These are phyloP conservation scores for Agrocybe chaxingu DNA, from an alignment of 768 basidiomycete genomes.

Conservation along the genomic window DNA sequence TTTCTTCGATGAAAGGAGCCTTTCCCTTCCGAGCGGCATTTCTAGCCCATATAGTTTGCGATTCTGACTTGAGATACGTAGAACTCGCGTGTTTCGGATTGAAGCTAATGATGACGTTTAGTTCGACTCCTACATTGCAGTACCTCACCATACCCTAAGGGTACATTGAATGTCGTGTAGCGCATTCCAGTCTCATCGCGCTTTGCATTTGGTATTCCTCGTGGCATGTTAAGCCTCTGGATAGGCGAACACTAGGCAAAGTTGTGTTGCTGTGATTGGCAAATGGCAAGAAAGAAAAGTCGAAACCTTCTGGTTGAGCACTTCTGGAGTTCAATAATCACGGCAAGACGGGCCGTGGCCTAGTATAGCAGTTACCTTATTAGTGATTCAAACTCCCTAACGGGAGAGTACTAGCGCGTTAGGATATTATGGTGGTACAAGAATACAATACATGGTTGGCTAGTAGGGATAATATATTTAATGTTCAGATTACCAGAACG, in stretches of 20 bases:
- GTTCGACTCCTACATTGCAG: background rate
- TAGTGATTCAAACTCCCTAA: too few relatives aligned
- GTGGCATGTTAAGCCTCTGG: conserved; percentile 50
- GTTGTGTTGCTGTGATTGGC: too few relatives aligned
- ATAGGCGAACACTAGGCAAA: too few relatives aligned
- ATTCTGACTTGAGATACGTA: conserved; percentile 74
- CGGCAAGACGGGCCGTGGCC: too few relatives aligned
- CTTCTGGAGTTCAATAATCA: too few relatives aligned
- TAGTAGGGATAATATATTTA: conserved; percentile 1
- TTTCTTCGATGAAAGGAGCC: conserved; percentile 35
- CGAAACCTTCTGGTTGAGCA: too few relatives aligned
- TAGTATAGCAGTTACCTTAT: too few relatives aligned
- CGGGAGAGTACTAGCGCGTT: too few relatives aligned
- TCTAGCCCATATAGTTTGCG: conserved; percentile 70
- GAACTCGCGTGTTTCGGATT: conserved; percentile 81
- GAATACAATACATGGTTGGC: conserved; percentile 4
- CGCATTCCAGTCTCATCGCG: conserved; percentile 80
- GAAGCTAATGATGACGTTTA: conserved; percentile 36
- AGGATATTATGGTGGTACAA: conserved; percentile 7
- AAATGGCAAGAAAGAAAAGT: background rate
- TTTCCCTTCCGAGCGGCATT: conserved; percentile 58
- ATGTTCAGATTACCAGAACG: conserved; percentile 59
- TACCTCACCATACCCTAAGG: conserved; percentile 52
- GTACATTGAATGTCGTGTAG: conserved; percentile 80
- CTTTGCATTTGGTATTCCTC: conserved; percentile 78